phyloP scores from a whole-genome alignment of 2,329 filamentous ascomycete genomes.

The Exserohilum turcica region DNA sequence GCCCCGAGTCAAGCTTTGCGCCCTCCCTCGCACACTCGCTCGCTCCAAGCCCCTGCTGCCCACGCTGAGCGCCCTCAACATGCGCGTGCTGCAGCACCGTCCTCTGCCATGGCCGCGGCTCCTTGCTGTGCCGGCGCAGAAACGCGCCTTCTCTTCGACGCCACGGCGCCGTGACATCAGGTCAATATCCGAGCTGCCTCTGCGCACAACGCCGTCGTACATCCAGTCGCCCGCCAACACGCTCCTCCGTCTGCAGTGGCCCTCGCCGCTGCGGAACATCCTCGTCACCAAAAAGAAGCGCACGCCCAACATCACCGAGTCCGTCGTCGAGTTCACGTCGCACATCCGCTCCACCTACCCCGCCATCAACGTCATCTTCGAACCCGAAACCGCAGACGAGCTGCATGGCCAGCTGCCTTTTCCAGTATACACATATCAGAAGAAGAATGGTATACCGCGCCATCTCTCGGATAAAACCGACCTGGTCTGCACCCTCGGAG shows the following conservation, averaged over 20 bases:
- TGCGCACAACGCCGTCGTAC: conserved; percentile 43
- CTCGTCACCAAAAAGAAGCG: conserved; percentile 71
- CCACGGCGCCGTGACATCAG: conserved; percentile 28
- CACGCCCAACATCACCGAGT: conserved; percentile 59
- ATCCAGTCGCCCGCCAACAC: conserved; percentile 63
- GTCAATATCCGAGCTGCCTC: conserved; percentile 40
- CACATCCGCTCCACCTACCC: conserved; percentile 83
- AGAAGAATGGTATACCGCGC: conserved; percentile 43
- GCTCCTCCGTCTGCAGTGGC: conserved; percentile 70
- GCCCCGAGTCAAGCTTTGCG: conserved; percentile 9
- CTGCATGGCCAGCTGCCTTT: conserved; percentile 74
- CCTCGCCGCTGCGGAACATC: conserved; percentile 69
- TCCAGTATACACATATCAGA: conserved; percentile 58
- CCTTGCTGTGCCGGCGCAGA: conserved; percentile 11
- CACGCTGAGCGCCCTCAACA: conserved; percentile 14
- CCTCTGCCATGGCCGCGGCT: conserved; percentile 35
- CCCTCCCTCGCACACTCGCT: conserved; percentile 14
- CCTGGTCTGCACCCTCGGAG: conserved; percentile 85
- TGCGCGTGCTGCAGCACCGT: conserved; percentile 27
- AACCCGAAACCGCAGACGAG: conserved; percentile 72
- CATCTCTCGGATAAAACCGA: conserved; percentile 78
- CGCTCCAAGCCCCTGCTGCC: neutral
- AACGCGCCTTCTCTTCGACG: conserved; percentile 37
- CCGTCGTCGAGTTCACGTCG: conserved; percentile 63
- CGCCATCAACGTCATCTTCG: conserved; percentile 79